Evolutionary conservation across 805 yeast species (phyloP).

Genomic region (Tetrapisispora iriomotensis): DNA sequence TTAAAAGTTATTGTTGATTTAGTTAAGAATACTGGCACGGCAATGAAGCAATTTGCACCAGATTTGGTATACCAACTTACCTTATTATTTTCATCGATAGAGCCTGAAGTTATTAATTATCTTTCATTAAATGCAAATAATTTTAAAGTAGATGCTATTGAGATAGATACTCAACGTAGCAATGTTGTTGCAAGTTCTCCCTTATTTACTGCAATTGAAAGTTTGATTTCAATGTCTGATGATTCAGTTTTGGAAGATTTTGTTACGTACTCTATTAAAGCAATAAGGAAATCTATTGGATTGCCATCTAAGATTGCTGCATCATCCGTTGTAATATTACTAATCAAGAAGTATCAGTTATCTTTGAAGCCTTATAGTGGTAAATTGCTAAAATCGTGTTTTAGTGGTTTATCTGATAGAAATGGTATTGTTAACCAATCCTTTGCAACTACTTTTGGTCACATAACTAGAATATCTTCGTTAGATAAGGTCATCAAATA

Average conservation of each 20-base stretch:
- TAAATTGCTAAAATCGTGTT: constrained; percentile 47
- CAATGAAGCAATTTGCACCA: constrained; percentile 60
- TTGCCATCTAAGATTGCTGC: constrained; percentile 87
- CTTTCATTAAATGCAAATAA: constrained; percentile 81
- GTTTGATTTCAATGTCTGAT: constrained; percentile 49
- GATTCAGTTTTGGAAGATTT: constrained; percentile 34
- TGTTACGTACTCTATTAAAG: constrained; percentile 40
- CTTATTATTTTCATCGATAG: constrained; percentile 70
- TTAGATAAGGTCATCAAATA: constrained; percentile 44
- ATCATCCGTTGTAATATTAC: constrained; percentile 56
- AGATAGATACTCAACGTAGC: constrained; percentile 68
- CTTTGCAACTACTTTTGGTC: constrained; percentile 74
- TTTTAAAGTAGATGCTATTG: constrained; percentile 60
- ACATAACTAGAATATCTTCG: constrained; percentile 55
- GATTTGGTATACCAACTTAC: constrained; percentile 59
- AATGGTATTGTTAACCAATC: constrained; percentile 66
- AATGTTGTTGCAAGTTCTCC: constrained; percentile 75
- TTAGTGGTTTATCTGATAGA: constrained; percentile 52
- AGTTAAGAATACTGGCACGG: constrained; percentile 50
- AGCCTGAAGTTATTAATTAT: constrained; percentile 84
- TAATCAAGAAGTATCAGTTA: constrained; percentile 48
- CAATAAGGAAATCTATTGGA: constrained; percentile 68
- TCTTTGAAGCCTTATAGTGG: constrained; percentile 46
- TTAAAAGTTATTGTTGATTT: constrained; percentile 63
- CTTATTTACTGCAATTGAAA: constrained; percentile 77